Percentiles rank a stretch among this genome's conserved stretches.
Evolutionary conservation across 2,329 filamentous ascomycete species (phyloP).

Genomic region (Rhytidhysteron rufulum): DNA sequence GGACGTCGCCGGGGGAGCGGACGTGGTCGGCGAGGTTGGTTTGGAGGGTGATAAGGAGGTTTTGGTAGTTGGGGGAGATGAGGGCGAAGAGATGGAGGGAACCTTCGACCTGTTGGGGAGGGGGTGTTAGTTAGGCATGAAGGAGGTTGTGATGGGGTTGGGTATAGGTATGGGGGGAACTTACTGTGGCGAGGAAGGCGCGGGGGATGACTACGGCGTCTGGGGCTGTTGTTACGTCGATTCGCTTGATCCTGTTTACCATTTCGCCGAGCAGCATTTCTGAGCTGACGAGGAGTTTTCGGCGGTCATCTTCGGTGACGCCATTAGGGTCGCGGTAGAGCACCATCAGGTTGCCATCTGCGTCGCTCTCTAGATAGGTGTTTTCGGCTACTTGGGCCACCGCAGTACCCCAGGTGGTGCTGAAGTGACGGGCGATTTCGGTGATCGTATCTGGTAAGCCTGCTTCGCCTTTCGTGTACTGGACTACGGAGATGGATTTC

Average conservation of each 20-base stretch:
- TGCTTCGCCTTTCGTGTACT: conserved; percentile 60
- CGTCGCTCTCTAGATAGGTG: conserved; percentile 78
- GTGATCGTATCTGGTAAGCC: conserved; percentile 60
- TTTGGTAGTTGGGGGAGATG: conserved; percentile 67
- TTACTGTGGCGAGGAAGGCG: conserved; percentile 85
- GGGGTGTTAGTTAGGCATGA: too few species aligned
- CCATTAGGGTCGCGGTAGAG: conserved; percentile 70
- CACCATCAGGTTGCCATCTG: conserved; percentile 81
- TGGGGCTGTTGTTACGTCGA: conserved; percentile 63
- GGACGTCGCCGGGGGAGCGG: conserved; percentile 65
- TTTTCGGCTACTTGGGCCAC: conserved; percentile 68
- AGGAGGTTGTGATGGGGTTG: too few species aligned
- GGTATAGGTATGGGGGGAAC: too few species aligned
- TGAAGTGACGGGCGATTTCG: conserved; percentile 76
- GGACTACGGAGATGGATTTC: conserved; percentile 80
- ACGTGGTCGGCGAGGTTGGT: conserved; percentile 63
- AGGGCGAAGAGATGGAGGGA: conserved; percentile 85
- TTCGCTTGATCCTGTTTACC: conserved; percentile 79
- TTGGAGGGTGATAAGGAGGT: conserved; percentile 81
- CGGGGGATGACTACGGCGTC: conserved; percentile 70
- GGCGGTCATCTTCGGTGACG: conserved; percentile 69
- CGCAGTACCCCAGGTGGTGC: conserved; percentile 78
- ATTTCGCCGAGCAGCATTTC: conserved; percentile 88
- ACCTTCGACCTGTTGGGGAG: conserved; percentile 68
- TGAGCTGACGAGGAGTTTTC: conserved; percentile 66